Base-by-base conservation (phyloP, 2,329 filamentous ascomycete species). In the Teratosphaeria nubilosa region DNA sequence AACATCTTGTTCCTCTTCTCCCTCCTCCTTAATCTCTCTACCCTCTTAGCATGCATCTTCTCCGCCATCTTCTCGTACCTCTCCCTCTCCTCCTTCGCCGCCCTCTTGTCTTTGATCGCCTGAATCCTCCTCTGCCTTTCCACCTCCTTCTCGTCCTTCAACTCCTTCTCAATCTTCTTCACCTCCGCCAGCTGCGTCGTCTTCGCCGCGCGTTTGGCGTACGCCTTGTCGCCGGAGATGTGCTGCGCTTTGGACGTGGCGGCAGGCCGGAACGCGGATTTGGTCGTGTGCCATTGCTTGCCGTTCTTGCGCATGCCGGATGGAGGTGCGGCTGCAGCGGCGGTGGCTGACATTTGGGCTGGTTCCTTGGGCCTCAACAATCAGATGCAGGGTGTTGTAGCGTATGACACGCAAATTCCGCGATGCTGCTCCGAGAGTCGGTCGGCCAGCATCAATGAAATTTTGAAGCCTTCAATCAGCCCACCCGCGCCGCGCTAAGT, bases 41-140 rank as follows among this genome's bases (percentile, higher is more conserved):
- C 87, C 61, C 91, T 82, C 81, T 96, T 97, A 75, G 84, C 85
- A 78, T 97, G 92, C 94, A 99, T 97, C 79, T 94, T 97, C 77
- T 91, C 90, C 22, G 91, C 92, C 84, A 99, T 84, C 79, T 91
- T 90, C 74, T 91, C 90, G 72, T 92, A 97, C 65, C 92, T 81
- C 69, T 91, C 90, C 75, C 88, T 91, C 79, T 97, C 94, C 68
- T 90, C 91, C 81, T 96, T 97, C 56, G 86, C 88, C 22, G 85
- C 87, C 65, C 90, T 83, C 75, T 87, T 91, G 63, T 95, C 90
- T 69, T 88, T 91, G 70, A 97, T 88, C 11, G 82, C 82, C 69
- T 91, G 82, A 57, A 94, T 84, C 65, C 86, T 85, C 70, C 82
- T 81, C 89, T 92, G 80, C 76, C 90, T 82, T 74, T 87, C 87